Conservation (phyloP, 2,329 filamentous ascomycete genomes). For the Phyllachora maydis region DNA sequence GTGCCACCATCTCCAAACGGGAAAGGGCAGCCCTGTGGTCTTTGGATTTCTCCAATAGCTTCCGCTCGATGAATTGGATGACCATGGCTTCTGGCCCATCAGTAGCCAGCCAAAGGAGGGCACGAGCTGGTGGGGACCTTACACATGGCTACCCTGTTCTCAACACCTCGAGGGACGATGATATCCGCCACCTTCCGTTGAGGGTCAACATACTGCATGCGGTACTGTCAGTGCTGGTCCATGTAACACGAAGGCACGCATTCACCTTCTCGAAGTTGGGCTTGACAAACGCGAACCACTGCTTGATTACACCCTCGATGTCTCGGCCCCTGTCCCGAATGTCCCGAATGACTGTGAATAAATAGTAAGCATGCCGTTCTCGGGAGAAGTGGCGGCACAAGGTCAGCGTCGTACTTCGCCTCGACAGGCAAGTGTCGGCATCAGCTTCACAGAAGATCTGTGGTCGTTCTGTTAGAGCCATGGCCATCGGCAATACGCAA, state of each 20-base stretch:
- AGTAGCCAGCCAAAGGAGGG: neutral
- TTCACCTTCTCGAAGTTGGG: constrained; percentile 71
- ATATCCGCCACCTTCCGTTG: constrained; percentile 85
- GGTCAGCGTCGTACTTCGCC: constrained; percentile 70
- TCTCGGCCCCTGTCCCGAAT: constrained; percentile 77
- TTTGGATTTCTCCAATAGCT: constrained; percentile 66
- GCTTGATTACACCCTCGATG: constrained; percentile 89
- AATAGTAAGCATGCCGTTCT: constrained; percentile 3
- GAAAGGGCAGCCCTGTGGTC: constrained; percentile 64
- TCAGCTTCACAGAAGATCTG: constrained; percentile 94
- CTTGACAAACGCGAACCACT: constrained; percentile 94
- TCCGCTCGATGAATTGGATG: constrained; percentile 77
- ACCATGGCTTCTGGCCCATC: constrained; percentile 84
- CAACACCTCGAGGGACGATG: constrained; percentile 83
- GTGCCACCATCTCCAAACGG: constrained; percentile 51
- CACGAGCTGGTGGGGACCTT: too few species aligned
- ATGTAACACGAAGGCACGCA: too few species aligned
- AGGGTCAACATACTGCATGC: constrained; percentile 69
- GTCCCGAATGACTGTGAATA: constrained; percentile 52
- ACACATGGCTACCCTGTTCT: constrained; percentile 84
- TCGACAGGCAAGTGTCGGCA: constrained; percentile 76
- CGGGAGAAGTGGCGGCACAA: too few species aligned
- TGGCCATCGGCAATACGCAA: too few species aligned
- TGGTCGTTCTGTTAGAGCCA: too few species aligned
- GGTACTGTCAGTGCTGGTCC: too few species aligned